phyloP scores from a whole-genome alignment of 805 yeast species.

The Monosporozyma unispora region DNA sequence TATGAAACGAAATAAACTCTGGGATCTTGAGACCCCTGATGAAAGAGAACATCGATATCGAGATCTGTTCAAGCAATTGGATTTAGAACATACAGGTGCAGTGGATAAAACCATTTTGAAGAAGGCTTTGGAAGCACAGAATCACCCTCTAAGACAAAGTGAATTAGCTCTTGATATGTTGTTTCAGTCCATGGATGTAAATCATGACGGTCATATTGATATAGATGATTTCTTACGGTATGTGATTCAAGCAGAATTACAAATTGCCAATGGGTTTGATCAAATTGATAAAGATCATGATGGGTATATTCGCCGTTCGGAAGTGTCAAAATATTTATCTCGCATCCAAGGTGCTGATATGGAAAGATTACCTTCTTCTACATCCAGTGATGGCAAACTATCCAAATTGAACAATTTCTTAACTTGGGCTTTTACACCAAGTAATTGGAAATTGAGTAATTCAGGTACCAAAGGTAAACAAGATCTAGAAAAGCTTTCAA shows the following conservation, averaged over 20 bases:
- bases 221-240: slow-evolving; percentile 60
- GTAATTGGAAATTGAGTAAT: neutral
- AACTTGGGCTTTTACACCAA: slow-evolving; percentile 24
- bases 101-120: slow-evolving; percentile 32
- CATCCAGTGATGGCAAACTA: neutral
- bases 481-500: slow-evolving; percentile 2
- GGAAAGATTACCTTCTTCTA: neutral
- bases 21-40: neutral
- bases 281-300: slow-evolving; percentile 64
- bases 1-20: neutral
- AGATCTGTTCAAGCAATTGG: slow-evolving; percentile 37
- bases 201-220: slow-evolving; percentile 49
- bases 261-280: slow-evolving; percentile 59
- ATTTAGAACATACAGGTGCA: slow-evolving; percentile 31
- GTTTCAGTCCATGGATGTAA: slow-evolving; percentile 50
- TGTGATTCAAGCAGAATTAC: slow-evolving; percentile 57
- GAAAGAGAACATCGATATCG: slow-evolving; percentile 30
- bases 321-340: slow-evolving; percentile 54
- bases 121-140: slow-evolving; percentile 35
- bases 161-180: slow-evolving; percentile 49
- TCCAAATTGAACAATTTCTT: slow-evolving; percentile 17
- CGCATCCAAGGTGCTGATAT: neutral
- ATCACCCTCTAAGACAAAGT: slow-evolving; percentile 59
- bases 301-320: slow-evolving; percentile 57
- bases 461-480: neutral